Evolutionary conservation across 495 filamentous ascomycete genomes (phyloP), one percentile per base, ranked within the genome.

Genomic region (Aspergillus ellipticus): DNA sequence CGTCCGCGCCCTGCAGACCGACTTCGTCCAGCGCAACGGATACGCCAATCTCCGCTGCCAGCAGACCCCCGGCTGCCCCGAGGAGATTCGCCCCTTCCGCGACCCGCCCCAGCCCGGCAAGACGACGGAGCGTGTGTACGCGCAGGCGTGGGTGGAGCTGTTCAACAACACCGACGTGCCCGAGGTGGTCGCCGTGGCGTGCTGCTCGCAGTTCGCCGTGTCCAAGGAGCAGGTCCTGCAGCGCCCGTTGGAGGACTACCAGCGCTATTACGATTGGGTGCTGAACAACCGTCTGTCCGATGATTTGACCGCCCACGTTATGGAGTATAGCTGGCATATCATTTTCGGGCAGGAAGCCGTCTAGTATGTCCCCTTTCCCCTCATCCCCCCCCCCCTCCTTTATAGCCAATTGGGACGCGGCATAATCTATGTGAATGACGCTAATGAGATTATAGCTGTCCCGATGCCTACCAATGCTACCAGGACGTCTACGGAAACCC

Each of bases 171-270:
- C 57, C 62, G 55, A 77, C 0, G 69, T 82, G 2, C 80, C 82
- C 9, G 65, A 72, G 4, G 57, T 70, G 2, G 68, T 89, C 4
- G 81, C 67, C 0, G 77, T 73, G 1, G 72, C 81, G 4, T 89
- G 87, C 60, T 89, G 85, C 65, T 82, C 84, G 53, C 87, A 89
- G 66, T 89, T 89, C 53, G 86, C 82, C 1, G 85, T 88, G 2
- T 80, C 80, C 10, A 64, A 77, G 13, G 79, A 81, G 0, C 74
- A 76, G 53, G 72, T 89, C 0, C 66, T 64, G 0, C 60, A 68
- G 49, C 75, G 83, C 19, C 60, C 80, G 17, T 59, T 65, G 42
- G 73, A 69, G 31, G 79, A 84, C 21, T 89, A 88, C 59, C 46
- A 77, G 57, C 71, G 73, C 6, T 86, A 75, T 64, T 74, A 84